Conservation (phyloP, 805 yeast species). For the Martiniozyma abietophila region DNA sequence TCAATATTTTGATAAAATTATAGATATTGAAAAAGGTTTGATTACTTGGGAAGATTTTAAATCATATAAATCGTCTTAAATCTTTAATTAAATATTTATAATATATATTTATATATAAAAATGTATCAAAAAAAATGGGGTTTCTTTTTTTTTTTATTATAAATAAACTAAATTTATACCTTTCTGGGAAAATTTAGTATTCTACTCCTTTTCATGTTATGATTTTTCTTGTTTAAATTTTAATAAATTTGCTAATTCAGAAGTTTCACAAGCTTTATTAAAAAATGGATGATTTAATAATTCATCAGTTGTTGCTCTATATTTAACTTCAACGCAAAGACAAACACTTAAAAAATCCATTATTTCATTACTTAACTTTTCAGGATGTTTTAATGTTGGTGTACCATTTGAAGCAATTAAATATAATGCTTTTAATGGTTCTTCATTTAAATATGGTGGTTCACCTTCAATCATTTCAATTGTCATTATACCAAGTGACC, state of each 20-base stretch:
- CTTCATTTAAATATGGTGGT: constrained; percentile 95
- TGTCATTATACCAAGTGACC: constrained; percentile 97
- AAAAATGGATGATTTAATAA: constrained; percentile 69
- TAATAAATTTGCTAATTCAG: constrained; percentile 50
- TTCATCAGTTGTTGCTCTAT: constrained; percentile 86
- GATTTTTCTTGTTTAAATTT: constrained; percentile 21
- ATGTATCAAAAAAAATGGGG: not conserved
- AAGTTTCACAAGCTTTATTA: constrained; percentile 50
- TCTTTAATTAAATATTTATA: no score
- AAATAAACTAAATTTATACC: not conserved
- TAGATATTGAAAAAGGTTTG: constrained; percentile 13
- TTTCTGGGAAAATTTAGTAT: not conserved
- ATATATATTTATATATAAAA: no score
- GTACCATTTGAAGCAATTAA: constrained; percentile 96
- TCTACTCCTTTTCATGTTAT: not conserved
- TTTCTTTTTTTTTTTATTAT: not conserved
- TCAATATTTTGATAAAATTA: constrained; percentile 31
- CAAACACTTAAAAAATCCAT: constrained; percentile 85
- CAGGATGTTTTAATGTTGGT: constrained; percentile 83
- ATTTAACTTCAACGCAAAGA: constrained; percentile 86
- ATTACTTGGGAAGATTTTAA: constrained; percentile 3
- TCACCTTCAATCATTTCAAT: constrained; percentile 99
- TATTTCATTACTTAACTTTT: constrained; percentile 58
- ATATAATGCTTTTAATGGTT: constrained; percentile 88
- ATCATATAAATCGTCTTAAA: no score